Evolutionary conservation across 164 flowering plant genomes (phyloP), one percentile per base, ranked within the genome.

Genomic region (Chimonanthus praecox): DNA sequence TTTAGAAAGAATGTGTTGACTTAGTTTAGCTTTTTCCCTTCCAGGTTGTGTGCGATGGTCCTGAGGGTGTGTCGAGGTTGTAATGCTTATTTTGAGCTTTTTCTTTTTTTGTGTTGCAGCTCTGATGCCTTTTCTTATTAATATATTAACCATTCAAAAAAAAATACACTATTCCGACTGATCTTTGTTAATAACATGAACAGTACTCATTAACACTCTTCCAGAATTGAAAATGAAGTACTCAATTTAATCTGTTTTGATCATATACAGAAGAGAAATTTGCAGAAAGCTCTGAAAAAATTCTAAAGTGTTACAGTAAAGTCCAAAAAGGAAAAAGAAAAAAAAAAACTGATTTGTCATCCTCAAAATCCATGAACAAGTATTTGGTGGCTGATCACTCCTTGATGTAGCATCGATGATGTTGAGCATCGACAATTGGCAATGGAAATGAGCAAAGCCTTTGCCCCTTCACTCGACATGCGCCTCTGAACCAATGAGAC

Each of bases 361-460:
- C 47, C 60, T 66, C 47, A 7, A 43, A 61, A 62, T n/a, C 44
- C 21, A 3, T 60, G 54, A n/a, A 48, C 9, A 68, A 49, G 51
- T 68, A 68, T 16, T 15, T 47, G 50, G 21, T 20, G 21, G 50
- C 46, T 71, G 61, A 49, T 21, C 4, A 45, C 21, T 48, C 70
- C 20, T 0, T 66, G 49, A 68, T 47, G 64, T 68, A 6, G 70
- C 51, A 47, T 9, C 44, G 61, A 71, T 65, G 71, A 76, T 58
- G n/a, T 46, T 16, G 71, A 67, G 49, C 76, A 78, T 7, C 68
- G 64, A 11, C 64, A 60, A 16, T 47, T 50, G 50, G 68, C 49
- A 60, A 78, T 60, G 15, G 76, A 76, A 4, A 46, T 11, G n/a
- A 77, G 67, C 66, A 78, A 50, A 6, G 76, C 77, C 62, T 66